Percentiles rank a stretch among this genome's conserved stretches.
Evolutionary conservation across 306 rosid genomes (phyloP).

Genomic region (Fragaria nilgerrensis): DNA sequence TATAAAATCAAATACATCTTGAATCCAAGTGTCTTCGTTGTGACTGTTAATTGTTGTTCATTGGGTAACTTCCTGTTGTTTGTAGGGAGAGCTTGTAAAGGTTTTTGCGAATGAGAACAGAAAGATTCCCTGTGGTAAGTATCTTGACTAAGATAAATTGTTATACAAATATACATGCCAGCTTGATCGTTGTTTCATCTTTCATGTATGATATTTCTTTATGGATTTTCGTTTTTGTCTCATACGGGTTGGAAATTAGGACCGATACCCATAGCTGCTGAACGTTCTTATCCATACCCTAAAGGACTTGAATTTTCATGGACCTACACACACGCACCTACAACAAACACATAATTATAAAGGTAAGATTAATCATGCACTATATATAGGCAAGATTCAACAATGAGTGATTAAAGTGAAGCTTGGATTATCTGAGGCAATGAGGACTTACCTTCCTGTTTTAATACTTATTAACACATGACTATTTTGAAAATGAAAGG

Average conservation of each 20-base stretch:
- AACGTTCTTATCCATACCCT: background rate
- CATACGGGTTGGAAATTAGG: background rate
- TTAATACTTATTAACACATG: background rate
- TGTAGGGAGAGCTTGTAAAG: slow-evolving; percentile 92
- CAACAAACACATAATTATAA: background rate
- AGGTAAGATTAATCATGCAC: background rate
- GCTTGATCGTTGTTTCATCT: background rate
- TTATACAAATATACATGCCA: background rate
- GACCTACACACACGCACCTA: background rate
- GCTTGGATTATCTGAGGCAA: background rate
- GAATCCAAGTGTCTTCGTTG: background rate
- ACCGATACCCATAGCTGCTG: background rate
- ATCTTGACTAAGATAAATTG: slow-evolving; percentile 11
- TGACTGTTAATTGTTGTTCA: background rate
- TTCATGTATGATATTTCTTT: background rate
- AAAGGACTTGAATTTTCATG: background rate
- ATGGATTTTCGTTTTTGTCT: background rate
- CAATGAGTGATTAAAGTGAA: background rate
- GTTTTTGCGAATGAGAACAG: slow-evolving; percentile 74
- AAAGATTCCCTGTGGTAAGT: slow-evolving; percentile 85
- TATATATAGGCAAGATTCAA: background rate
- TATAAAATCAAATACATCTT: background rate
- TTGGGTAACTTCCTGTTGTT: slow-evolving; percentile 22
- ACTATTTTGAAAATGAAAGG: background rate
- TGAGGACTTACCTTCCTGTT: background rate